These are phyloP conservation scores for Takakia lepidozioides DNA, from an alignment of 225 moss, liverwort and hornwort species.

Conservation along the genomic window DNA sequence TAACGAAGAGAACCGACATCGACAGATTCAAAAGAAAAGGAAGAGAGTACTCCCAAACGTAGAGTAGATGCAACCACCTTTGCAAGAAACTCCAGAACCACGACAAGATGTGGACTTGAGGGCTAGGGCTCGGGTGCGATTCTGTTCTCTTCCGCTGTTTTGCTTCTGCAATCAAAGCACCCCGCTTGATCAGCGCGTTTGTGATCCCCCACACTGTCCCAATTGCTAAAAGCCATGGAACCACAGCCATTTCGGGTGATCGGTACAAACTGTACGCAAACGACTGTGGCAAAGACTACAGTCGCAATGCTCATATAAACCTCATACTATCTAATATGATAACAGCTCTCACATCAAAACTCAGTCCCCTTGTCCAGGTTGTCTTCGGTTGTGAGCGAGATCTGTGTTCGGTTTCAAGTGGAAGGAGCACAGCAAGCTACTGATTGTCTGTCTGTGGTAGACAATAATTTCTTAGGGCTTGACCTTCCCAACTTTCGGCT, in stretches of 20 bases:
- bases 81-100: conserved; percentile 20
- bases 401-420: no score
- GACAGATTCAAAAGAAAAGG: conserved; percentile 73
- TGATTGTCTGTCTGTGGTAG: no score
- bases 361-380: no score
- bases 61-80: conserved; percentile 58
- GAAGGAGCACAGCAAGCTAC: no score
- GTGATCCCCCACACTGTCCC: conserved; percentile 78
- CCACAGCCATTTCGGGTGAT: conserved; percentile 53
- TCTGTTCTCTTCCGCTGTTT: conserved; percentile 3
- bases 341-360: no score
- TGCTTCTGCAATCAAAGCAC: conserved; percentile 46
- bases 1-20: conserved; percentile 64
- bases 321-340: no score
- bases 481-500: no score
- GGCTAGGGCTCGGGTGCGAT: background rate
- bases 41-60: conserved; percentile 80
- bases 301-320: no score
- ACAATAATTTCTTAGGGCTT: no score
- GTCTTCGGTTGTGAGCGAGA: no score
- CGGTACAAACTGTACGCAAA: no score
- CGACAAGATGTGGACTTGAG: background rate
- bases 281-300: no score
- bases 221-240: conserved; percentile 56
- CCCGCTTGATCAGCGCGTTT: conserved; percentile 74